These are phyloP conservation scores for Penicillium polonicum DNA, from an alignment of 2,329 filamentous ascomycete species.

Conservation along the genomic window DNA sequence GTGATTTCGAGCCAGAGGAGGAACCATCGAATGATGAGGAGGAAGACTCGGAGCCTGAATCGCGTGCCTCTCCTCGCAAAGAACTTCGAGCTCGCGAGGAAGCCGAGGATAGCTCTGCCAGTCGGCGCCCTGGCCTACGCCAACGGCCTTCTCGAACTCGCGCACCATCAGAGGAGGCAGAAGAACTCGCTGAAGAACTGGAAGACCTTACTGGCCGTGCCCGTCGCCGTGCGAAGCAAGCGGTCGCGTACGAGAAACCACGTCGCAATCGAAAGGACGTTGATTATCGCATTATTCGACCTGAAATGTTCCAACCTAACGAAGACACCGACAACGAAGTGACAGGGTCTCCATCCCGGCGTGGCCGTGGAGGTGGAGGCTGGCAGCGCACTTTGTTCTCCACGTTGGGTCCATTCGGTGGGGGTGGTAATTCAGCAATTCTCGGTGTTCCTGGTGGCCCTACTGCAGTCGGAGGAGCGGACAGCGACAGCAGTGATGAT, in stretches of 20 bases:
- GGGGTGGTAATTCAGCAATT: conserved; percentile 68
- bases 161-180: conserved; percentile 48
- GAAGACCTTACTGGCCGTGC: conserved; percentile 52
- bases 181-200: conserved; percentile 60
- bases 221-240: conserved; percentile 37
- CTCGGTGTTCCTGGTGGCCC: conserved; percentile 67
- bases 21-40: conserved; percentile 56
- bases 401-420: conserved; percentile 89
- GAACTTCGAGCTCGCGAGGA: conserved; percentile 44
- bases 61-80: conserved; percentile 46
- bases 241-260: conserved; percentile 48
- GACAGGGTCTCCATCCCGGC: conserved; percentile 67
- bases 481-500: conserved; percentile 96
- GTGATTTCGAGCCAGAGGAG: conserved; percentile 62
- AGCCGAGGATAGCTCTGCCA: conserved; percentile 48
- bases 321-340: conserved; percentile 69
- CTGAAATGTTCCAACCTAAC: conserved; percentile 67
- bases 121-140: conserved; percentile 54
- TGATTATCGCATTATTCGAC: conserved; percentile 82
- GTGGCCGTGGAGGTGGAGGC: conserved; percentile 57
- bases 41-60: conserved; percentile 53
- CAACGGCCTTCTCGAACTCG: conserved; percentile 51
- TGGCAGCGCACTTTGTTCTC: conserved; percentile 85
- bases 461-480: conserved; percentile 74
- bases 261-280: conserved; percentile 63